phyloP scores from a whole-genome alignment of 2,329 filamentous ascomycete species.

The Penicillium sp. region DNA sequence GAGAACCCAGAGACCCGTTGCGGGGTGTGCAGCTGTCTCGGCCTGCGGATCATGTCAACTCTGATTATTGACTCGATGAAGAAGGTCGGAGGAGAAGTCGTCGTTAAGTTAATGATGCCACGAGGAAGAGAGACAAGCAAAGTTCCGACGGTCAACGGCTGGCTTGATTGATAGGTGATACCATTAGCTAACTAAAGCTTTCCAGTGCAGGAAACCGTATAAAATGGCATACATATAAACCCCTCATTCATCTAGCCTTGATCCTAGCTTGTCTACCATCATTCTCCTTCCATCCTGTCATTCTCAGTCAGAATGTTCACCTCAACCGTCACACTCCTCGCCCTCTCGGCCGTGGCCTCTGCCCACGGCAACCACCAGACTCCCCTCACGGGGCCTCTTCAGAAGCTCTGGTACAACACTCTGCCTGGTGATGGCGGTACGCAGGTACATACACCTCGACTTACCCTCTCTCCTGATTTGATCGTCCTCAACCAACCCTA shows the following conservation, averaged over 20 bases:
- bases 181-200: neutral
- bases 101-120: neutral
- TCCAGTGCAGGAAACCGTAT: neutral
- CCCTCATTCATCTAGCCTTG: neutral
- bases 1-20: neutral
- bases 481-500: neutral
- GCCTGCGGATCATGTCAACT: constrained; percentile 1
- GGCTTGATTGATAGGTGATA: neutral
- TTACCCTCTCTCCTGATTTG: neutral
- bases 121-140: neutral
- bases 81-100: constrained; percentile 19
- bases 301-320: constrained; percentile 25
- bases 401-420: constrained; percentile 80
- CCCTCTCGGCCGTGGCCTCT: constrained; percentile 56
- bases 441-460: constrained; percentile 58
- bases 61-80: constrained; percentile 11
- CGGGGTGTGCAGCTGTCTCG: neutral
- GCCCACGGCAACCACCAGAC: constrained; percentile 68
- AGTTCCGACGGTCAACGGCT: neutral
- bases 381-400: constrained; percentile 69
- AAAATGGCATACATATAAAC: constrained; percentile 8
- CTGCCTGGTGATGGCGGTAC: constrained; percentile 83
- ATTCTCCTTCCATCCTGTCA: neutral
- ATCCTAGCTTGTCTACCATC: neutral
- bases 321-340: constrained; percentile 26